phyloP scores from a whole-genome alignment of 805 yeast species.

The Metschnikowia bowlesiae region DNA sequence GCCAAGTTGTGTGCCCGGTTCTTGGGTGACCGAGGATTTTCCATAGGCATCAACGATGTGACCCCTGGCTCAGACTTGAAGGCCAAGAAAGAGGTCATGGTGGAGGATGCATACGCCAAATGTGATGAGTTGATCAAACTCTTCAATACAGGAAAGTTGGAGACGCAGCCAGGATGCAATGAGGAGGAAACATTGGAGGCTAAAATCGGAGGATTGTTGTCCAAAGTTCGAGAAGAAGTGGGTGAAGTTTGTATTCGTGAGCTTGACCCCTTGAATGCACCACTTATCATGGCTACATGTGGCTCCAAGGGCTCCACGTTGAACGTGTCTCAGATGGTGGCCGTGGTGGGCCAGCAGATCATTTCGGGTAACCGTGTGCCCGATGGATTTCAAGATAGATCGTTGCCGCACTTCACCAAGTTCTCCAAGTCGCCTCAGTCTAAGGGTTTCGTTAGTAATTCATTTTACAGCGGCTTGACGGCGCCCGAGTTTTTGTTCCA shows the following conservation, averaged over 20 bases:
- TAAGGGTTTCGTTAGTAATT: slow-evolving; percentile 96
- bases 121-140: slow-evolving; percentile 86
- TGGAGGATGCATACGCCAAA: slow-evolving; percentile 81
- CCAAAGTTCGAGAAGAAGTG: slow-evolving; percentile 97
- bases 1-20: slow-evolving; percentile 97
- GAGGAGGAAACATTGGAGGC: slow-evolving; percentile 98
- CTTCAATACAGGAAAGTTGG: slow-evolving; percentile 80
- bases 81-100: slow-evolving; percentile 77
- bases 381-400: slow-evolving; percentile 99
- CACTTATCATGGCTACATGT: slow-evolving; percentile 97
- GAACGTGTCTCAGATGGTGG: slow-evolving; percentile 99
- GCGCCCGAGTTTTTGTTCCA: slow-evolving; percentile 99
- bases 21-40: slow-evolving; percentile 92
- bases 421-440: slow-evolving; percentile 96
- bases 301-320: slow-evolving; percentile 98
- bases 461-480: slow-evolving; percentile 93
- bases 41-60: slow-evolving; percentile 96
- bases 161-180: slow-evolving; percentile 98
- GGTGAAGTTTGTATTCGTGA: slow-evolving; percentile 97
- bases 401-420: slow-evolving; percentile 94
- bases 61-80: slow-evolving; percentile 84
- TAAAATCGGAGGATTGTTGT: slow-evolving; percentile 90
- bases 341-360: slow-evolving; percentile 98
- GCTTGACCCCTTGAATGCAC: slow-evolving; percentile 86
- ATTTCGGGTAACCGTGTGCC: slow-evolving; percentile 99